phyloP scores from a whole-genome alignment of 345 rosid genomes.

The Populus nigra region DNA sequence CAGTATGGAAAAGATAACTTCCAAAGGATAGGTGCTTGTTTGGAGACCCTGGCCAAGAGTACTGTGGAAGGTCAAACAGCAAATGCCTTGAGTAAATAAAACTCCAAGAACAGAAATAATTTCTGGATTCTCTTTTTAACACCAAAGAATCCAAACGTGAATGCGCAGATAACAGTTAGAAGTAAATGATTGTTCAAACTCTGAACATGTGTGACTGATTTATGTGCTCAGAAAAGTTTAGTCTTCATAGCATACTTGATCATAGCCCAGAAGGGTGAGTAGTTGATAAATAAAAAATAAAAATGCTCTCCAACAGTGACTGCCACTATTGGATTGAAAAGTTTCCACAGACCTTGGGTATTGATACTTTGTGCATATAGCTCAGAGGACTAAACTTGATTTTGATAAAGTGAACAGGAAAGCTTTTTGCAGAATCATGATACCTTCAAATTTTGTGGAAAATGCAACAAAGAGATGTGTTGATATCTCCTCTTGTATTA shows the following conservation, averaged over 20 bases:
- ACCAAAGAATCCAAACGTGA: neutral
- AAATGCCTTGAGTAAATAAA: conserved; percentile 2
- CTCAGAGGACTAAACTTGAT: neutral
- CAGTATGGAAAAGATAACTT: conserved; percentile 71
- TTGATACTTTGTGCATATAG: neutral
- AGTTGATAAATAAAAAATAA: neutral
- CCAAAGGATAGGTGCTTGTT: conserved; percentile 73
- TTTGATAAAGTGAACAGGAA: neutral
- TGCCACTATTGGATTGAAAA: neutral
- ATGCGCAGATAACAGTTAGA: neutral
- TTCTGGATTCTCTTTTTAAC: neutral
- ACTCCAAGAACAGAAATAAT: neutral
- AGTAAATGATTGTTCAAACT: neutral
- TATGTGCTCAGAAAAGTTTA: neutral
- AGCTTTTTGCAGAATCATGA: neutral
- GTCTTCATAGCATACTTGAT: neutral
- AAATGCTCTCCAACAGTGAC: neutral
- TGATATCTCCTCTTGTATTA: neutral
- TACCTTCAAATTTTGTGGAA: neutral
- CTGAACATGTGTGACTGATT: neutral
- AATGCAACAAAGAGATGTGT: neutral
- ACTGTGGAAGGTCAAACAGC: conserved; percentile 31
- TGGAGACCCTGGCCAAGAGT: conserved; percentile 90
- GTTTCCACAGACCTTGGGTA: neutral
- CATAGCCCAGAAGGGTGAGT: neutral